A percentile compares a stretch with the other conserved stretches of the same genome.
phyloP scores from a whole-genome alignment of 495 filamentous ascomycete species.

The Staphylotrichum longicolle region DNA sequence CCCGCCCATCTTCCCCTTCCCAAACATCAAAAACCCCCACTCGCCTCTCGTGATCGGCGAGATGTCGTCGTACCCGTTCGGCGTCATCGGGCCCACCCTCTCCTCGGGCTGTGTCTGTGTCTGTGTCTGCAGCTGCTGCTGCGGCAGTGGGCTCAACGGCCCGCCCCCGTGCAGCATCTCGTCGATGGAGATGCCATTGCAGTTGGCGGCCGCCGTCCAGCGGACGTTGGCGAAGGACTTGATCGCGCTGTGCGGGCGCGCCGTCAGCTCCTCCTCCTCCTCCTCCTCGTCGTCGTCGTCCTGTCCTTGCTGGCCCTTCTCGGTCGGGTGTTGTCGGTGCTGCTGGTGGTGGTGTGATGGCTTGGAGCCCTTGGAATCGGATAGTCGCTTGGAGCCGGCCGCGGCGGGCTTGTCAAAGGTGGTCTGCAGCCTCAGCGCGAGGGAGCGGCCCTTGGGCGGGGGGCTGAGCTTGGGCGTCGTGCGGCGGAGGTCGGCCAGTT shows the following conservation, averaged over 20 bases:
- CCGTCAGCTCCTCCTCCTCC: slow-evolving; percentile 40
- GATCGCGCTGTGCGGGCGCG: slow-evolving; percentile 34
- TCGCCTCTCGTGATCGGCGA: slow-evolving; percentile 54
- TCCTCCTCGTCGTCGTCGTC: slow-evolving; percentile 21
- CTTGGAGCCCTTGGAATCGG: neutral
- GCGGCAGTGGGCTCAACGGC: no score
- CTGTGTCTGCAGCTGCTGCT: no score
- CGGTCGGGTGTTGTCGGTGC: neutral
- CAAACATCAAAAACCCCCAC: slow-evolving; percentile 52
- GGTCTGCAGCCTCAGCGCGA: slow-evolving; percentile 44
- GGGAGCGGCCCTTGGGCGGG: slow-evolving; percentile 21
- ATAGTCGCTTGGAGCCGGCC: neutral
- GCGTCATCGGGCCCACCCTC: slow-evolving; percentile 45
- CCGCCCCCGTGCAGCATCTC: slow-evolving; percentile 28
- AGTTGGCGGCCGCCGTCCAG: neutral
- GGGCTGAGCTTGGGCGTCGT: slow-evolving; percentile 27
- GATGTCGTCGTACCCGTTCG: slow-evolving; percentile 55
- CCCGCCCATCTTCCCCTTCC: slow-evolving; percentile 31
- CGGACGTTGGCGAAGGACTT: slow-evolving; percentile 13
- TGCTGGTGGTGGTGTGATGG: neutral
- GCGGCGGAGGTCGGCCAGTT: slow-evolving; percentile 24
- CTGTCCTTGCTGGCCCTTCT: slow-evolving; percentile 9
- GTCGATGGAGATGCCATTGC: slow-evolving; percentile 34
- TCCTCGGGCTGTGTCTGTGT: neutral
- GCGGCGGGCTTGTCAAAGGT: slow-evolving; percentile 24